These are phyloP conservation scores for Botryotinia narcissicola DNA, from an alignment of 2,329 filamentous ascomycete genomes.

Conservation along the genomic window DNA sequence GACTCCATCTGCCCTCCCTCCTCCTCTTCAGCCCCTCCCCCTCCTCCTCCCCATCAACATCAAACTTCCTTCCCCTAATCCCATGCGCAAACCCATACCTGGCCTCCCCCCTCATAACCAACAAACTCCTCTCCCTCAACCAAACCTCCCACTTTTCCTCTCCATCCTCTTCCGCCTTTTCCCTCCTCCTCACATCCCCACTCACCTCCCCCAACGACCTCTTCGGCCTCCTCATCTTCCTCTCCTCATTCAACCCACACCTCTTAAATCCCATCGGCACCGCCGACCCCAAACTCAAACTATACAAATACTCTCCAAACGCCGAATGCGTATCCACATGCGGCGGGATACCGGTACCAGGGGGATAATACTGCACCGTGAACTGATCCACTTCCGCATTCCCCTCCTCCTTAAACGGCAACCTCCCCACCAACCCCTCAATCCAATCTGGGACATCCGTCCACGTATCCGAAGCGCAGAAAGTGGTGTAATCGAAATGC, in stretches of 20 bases:
- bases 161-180: neutral
- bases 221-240: constrained; percentile 12
- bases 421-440: neutral
- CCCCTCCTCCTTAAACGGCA: neutral
- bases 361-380: constrained; percentile 59
- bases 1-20: constrained; percentile 21
- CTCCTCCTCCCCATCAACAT: neutral
- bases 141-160: constrained; percentile 14
- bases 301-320: constrained; percentile 41
- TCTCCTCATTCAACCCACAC: constrained; percentile 4
- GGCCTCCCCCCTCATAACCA: constrained; percentile 20
- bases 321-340: constrained; percentile 58
- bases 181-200: neutral
- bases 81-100: constrained; percentile 22
- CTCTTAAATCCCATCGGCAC: constrained; percentile 3
- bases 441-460: neutral
- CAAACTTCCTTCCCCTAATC: constrained; percentile 22
- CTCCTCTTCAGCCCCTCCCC: neutral
- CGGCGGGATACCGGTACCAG: constrained; percentile 58
- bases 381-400: constrained; percentile 54
- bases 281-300: neutral
- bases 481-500: constrained; percentile 17
- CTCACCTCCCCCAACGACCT: neutral
- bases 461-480: neutral
- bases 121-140: constrained; percentile 15